Evolutionary conservation across 148 eudicot species (phyloP).

Genomic region (Limonium bicolor): DNA sequence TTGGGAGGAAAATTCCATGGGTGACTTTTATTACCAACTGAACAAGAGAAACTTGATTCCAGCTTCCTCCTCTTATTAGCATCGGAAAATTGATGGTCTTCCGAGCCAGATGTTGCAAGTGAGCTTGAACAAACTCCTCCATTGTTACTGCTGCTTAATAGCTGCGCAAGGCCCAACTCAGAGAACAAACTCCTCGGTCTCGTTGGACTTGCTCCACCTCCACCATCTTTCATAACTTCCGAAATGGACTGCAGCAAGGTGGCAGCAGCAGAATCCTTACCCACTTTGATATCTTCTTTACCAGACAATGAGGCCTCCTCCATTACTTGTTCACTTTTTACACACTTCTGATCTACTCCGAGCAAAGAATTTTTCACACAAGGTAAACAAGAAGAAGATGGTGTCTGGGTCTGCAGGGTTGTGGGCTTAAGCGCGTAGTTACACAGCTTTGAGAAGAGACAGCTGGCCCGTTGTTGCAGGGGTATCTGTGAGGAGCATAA

Average conservation of each 20-base stretch:
- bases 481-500: slow-evolving; percentile 4
- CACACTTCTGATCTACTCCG: too few relatives aligned
- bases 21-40: slow-evolving; percentile 8
- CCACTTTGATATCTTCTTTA: slow-evolving; percentile 8
- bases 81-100: slow-evolving; percentile 23
- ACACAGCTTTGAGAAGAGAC: slow-evolving; percentile 28
- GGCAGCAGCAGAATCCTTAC: slow-evolving; percentile 7
- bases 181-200: slow-evolving; percentile 52
- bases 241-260: too few relatives aligned
- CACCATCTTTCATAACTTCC: too few relatives aligned
- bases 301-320: slow-evolving; percentile 17
- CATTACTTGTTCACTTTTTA: slow-evolving; percentile 8
- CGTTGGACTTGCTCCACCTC: too few relatives aligned
- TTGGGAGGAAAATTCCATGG: neutral
- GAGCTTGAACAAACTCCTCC: slow-evolving; percentile 18
- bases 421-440: too few relatives aligned
- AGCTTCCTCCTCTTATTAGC: slow-evolving; percentile 32
- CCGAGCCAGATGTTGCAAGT: slow-evolving; percentile 19
- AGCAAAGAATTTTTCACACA: too few relatives aligned
- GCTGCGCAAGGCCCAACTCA: slow-evolving; percentile 49
- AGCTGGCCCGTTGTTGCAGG: slow-evolving; percentile 11
- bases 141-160: slow-evolving; percentile 18
- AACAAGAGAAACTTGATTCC: slow-evolving; percentile 18
- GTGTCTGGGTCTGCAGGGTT: too few relatives aligned
- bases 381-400: too few relatives aligned